phyloP scores from a whole-genome alignment of 2,329 filamentous ascomycete genomes.

The Cladophialophora yegresii region DNA sequence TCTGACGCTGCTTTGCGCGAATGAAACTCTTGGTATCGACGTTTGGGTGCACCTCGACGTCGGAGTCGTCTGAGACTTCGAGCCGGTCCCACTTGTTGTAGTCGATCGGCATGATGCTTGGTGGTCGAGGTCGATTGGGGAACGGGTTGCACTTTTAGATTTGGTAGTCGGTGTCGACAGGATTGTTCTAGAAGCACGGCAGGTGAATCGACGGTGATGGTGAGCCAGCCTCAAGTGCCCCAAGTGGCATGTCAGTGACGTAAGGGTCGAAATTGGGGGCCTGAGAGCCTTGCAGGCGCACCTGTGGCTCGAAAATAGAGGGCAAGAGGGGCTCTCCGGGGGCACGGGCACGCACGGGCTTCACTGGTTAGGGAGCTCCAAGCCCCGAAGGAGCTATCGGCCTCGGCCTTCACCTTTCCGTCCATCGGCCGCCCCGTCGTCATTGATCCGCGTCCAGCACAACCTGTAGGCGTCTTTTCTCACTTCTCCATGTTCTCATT shows the following conservation, averaged over 20 bases:
- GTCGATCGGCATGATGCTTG: slow-evolving; percentile 57
- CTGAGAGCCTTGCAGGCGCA: not conserved
- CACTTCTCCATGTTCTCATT: slow-evolving; percentile 5
- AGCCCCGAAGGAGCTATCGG: slow-evolving; percentile 5
- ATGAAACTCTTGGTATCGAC: slow-evolving; percentile 99
- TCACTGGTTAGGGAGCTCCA: not conserved
- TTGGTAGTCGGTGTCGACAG: not conserved
- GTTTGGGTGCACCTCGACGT: slow-evolving; percentile 97
- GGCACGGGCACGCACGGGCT: not conserved
- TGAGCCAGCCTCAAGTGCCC: not conserved
- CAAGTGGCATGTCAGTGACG: not conserved
- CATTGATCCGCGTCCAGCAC: slow-evolving; percentile 19
- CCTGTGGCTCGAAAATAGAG: not conserved
- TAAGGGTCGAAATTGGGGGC: not conserved
- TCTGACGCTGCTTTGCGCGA: slow-evolving; percentile 95
- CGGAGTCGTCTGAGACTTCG: slow-evolving; percentile 96
- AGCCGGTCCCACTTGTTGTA: slow-evolving; percentile 73
- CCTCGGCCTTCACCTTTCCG: slow-evolving; percentile 16
- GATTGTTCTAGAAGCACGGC: slow-evolving; percentile 23
- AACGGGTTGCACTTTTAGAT: not conserved
- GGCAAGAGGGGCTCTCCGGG: slow-evolving; percentile 2
- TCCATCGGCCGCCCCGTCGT: slow-evolving; percentile 14
- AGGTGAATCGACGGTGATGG: not conserved
- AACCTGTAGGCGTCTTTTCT: slow-evolving; percentile 14
- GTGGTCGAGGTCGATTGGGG: not conserved